Percentiles rank a stretch among this genome's conserved stretches.
phyloP scores from a whole-genome alignment of 164 flowering plant species.

The Annona cherimola region DNA sequence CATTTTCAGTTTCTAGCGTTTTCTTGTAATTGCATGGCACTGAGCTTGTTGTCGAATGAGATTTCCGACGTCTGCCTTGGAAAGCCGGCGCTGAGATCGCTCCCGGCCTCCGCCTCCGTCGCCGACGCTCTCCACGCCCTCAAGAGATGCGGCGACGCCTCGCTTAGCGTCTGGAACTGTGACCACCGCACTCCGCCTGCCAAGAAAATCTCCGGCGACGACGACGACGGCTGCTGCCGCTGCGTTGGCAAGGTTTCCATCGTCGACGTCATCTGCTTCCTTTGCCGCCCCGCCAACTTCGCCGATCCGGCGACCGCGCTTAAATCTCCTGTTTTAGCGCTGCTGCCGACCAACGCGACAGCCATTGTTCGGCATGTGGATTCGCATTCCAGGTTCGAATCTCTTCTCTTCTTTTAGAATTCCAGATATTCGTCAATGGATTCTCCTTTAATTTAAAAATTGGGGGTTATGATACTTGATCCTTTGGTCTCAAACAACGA shows the following conservation, averaged over 20 bases:
- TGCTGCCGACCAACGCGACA: conserved; percentile 27
- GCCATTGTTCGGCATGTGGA: conserved; percentile 59
- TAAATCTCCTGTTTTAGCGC: conserved; percentile 47
- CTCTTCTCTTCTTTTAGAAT: not conserved
- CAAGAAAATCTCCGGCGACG: not conserved
- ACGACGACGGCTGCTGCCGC: conserved; percentile 32
- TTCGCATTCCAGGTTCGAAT: conserved; percentile 51
- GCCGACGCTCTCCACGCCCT: conserved; percentile 58
- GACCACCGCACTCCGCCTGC: conserved; percentile 20
- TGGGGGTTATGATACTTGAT: not conserved
- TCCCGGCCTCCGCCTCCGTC: conserved; percentile 40
- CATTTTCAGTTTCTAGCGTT: no score
- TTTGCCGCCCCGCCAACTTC: conserved; percentile 50
- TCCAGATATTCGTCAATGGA: no score
- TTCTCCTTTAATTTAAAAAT: not conserved
- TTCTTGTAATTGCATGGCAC: conserved; percentile 69
- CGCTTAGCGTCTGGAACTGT: conserved; percentile 71
- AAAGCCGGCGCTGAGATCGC: conserved; percentile 48
- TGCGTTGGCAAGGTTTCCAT: conserved; percentile 82
- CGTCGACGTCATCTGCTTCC: conserved; percentile 71
- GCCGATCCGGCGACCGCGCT: conserved; percentile 51
- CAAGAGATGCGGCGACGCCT: conserved; percentile 45
- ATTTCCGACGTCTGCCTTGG: conserved; percentile 86
- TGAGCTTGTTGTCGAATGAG: conserved; percentile 39
- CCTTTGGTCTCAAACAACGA: no score